A percentile compares a stretch with the other conserved stretches of the same genome.
phyloP scores from a whole-genome alignment of 108 stramenopile genomes.

The Discostella stelligeroides region DNA sequence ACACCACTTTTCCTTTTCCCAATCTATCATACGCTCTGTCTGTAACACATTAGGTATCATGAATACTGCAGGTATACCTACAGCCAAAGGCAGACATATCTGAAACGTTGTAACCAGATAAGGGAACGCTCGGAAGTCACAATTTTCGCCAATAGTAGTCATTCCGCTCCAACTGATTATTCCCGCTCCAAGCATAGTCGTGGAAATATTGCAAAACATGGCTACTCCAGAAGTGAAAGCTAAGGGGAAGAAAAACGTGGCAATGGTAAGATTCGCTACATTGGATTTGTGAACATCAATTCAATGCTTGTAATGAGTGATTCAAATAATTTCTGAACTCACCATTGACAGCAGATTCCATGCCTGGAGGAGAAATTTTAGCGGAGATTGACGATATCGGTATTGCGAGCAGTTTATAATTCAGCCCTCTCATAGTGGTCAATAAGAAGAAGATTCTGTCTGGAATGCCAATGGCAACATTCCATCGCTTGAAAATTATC shows the following conservation, averaged over 20 bases:
- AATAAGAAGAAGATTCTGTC: constrained; percentile 49
- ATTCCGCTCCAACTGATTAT: constrained; percentile 52
- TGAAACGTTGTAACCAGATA: constrained; percentile 37
- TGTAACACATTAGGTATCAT: constrained; percentile 44
- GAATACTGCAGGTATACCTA: constrained; percentile 43
- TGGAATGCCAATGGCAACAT: constrained; percentile 43
- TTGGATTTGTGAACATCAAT: too few species aligned
- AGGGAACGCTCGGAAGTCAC: constrained; percentile 35
- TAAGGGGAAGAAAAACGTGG: background rate
- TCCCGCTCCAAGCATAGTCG: constrained; percentile 42
- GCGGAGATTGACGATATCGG: constrained; percentile 38
- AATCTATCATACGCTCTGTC: constrained; percentile 44
- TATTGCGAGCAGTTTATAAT: constrained; percentile 15
- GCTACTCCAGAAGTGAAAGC: constrained; percentile 45
- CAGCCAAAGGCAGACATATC: constrained; percentile 31
- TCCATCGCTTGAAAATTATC: constrained; percentile 50
- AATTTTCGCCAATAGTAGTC: constrained; percentile 48
- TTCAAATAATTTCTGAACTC: too few species aligned
- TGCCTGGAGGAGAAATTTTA: constrained; percentile 45
- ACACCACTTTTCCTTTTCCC: constrained; percentile 43
- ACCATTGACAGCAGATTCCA: constrained; percentile 50
- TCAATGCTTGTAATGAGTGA: too few species aligned
- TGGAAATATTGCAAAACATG: constrained; percentile 40
- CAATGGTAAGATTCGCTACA: too few species aligned
- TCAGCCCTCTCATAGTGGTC: constrained; percentile 40